These are phyloP conservation scores for Quercus cerris DNA, from an alignment of 306 rosid species.

Conservation along the genomic window DNA sequence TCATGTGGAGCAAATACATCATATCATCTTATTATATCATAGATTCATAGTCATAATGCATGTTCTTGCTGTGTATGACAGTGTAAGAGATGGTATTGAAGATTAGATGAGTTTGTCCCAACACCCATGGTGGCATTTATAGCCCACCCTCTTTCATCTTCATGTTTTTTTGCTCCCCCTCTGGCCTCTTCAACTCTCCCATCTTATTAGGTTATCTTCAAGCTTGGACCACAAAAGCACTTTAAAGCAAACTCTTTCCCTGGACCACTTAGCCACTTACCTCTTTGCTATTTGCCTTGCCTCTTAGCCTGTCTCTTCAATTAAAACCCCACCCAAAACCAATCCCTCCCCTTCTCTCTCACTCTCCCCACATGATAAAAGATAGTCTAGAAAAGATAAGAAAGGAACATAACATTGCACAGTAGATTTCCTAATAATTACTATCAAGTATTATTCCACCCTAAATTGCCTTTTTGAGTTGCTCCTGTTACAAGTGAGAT, in stretches of 20 bases:
- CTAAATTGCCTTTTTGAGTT: too few relatives aligned
- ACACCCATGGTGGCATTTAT: conserved; percentile 1
- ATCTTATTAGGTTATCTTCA: conserved; percentile 19
- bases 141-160: conserved; percentile 14
- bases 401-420: neutral
- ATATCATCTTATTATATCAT: neutral
- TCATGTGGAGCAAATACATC: neutral
- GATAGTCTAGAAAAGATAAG: neutral
- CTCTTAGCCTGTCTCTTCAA: neutral
- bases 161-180: conserved; percentile 16
- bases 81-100: neutral
- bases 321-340: too few relatives aligned
- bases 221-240: conserved; percentile 52
- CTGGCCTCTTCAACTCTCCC: neutral
- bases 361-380: neutral
- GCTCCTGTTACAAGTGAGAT: too few relatives aligned
- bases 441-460: too few relatives aligned
- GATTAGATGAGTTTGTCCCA: conserved; percentile 30
- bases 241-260: conserved; percentile 9
- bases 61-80: neutral
- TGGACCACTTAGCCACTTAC: conserved; percentile 54
- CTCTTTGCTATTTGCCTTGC: conserved; percentile 14
- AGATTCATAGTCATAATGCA: neutral
- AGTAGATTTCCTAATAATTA: neutral
- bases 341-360: neutral